These are phyloP conservation scores for Sphaerobolus stellatus DNA, from an alignment of 1,284 basidiomycete species.

Conservation along the genomic window DNA sequence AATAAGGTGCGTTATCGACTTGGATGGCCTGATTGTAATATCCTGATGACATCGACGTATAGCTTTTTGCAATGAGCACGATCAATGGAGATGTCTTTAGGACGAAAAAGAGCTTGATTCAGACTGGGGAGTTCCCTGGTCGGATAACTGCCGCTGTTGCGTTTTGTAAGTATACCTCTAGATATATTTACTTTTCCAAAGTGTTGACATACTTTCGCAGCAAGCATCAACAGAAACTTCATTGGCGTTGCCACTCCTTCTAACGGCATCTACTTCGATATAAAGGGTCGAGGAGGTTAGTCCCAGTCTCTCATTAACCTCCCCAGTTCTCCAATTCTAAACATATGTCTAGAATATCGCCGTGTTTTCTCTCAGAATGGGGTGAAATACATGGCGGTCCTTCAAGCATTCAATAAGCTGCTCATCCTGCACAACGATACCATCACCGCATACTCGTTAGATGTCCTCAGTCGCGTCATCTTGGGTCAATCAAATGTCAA, in stretches of 20 bases:
- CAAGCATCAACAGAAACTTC: slow-evolving; percentile 48
- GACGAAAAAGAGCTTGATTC: too few species aligned
- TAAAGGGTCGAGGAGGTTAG: slow-evolving; percentile 48
- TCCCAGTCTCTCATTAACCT: background rate
- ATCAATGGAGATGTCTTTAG: slow-evolving; percentile 31
- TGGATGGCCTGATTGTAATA: slow-evolving; percentile 1
- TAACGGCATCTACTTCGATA: slow-evolving; percentile 64
- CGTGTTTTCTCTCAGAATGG: too few species aligned
- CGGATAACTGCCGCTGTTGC: slow-evolving; percentile 55
- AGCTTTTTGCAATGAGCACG: slow-evolving; percentile 54
- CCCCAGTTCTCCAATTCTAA: slow-evolving; percentile 5
- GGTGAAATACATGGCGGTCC: slow-evolving; percentile 53
- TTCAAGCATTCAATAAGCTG: slow-evolving; percentile 64
- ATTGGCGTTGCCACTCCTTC: slow-evolving; percentile 57
- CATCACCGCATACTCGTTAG: slow-evolving; percentile 66
- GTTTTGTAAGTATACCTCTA: slow-evolving; percentile 51
- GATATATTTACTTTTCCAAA: background rate
- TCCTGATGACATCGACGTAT: slow-evolving; percentile 51
- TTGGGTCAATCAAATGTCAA: slow-evolving; percentile 45
- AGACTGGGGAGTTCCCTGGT: slow-evolving; percentile 48
- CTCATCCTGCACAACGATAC: slow-evolving; percentile 59
- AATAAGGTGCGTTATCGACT: slow-evolving; percentile 56
- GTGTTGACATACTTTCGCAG: slow-evolving; percentile 31
- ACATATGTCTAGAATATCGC: slow-evolving; percentile 61
- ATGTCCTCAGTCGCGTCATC: slow-evolving; percentile 58